A percentile compares a stretch with the other conserved stretches of the same genome.
phyloP scores from a whole-genome alignment of 768 basidiomycete species.

The Termitomyces sp. region DNA sequence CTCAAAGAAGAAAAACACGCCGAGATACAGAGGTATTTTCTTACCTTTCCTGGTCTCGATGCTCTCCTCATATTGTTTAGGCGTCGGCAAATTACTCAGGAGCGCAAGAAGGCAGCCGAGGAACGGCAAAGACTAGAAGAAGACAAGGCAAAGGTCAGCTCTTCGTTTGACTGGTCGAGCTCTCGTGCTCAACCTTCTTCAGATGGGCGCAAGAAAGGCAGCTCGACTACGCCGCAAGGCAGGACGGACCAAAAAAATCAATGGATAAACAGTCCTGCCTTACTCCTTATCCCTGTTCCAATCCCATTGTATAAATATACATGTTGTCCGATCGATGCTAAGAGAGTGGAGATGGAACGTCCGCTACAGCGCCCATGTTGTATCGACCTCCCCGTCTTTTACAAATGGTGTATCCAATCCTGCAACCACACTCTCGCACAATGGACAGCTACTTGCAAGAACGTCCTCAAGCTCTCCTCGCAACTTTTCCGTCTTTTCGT shows the following conservation, averaged over 20 bases:
- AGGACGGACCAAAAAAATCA: conserved; percentile 78
- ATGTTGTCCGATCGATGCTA: conserved; percentile 7
- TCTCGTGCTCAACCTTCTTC: not conserved
- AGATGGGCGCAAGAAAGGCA: conserved; percentile 83
- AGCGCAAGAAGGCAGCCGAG: conserved; percentile 70
- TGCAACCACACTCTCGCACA: conserved; percentile 88
- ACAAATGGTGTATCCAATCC: conserved; percentile 88
- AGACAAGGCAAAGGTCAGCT: conserved; percentile 55
- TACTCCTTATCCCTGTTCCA: conserved; percentile 5
- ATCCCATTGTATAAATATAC: conserved; percentile 6
- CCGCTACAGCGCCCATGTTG: conserved; percentile 67
- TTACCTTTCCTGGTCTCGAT: not conserved
- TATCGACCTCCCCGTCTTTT: conserved; percentile 71
- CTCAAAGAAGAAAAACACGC: conserved; percentile 75
- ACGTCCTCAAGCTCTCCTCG: conserved; percentile 86
- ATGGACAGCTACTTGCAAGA: conserved; percentile 83
- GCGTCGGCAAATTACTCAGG: conserved; percentile 61
- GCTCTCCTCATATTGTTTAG: conserved; percentile 30
- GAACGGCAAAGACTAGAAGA: conserved; percentile 68
- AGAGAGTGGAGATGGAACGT: not conserved
- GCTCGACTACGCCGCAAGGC: conserved; percentile 69
- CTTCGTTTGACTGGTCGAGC: not conserved
- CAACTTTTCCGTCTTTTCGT: conserved; percentile 67
- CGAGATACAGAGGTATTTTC: conserved; percentile 55
- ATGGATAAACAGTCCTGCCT: conserved; percentile 44